A percentile compares a stretch with the other conserved stretches of the same genome.
phyloP scores from a whole-genome alignment of 805 yeast species.

The Candida manassasensis region DNA sequence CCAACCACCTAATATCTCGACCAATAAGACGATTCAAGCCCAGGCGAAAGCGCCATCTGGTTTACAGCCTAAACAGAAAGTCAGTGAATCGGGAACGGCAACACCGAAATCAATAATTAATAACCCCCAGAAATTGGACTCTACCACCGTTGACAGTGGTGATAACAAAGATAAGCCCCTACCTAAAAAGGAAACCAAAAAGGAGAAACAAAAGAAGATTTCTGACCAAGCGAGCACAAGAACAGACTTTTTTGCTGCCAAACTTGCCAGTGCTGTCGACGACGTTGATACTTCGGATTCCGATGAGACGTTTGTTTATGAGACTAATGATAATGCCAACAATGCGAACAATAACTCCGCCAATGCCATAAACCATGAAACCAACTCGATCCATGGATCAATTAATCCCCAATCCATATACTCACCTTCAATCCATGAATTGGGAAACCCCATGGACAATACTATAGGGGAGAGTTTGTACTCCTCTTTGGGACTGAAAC shows the following conservation, averaged over 20 bases:
- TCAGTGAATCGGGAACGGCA: slow-evolving; percentile 1
- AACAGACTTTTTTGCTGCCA: slow-evolving; percentile 93
- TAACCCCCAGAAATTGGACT: neutral
- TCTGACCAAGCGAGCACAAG: slow-evolving; percentile 59
- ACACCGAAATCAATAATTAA: slow-evolving; percentile 3
- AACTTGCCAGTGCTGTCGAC: slow-evolving; percentile 88
- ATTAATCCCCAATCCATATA: slow-evolving; percentile 4
- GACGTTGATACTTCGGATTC: slow-evolving; percentile 84
- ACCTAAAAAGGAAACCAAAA: slow-evolving; percentile 7
- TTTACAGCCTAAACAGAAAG: neutral
- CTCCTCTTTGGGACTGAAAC: neutral
- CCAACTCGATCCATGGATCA: slow-evolving; percentile 9
- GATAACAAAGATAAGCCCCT: neutral
- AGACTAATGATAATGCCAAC: slow-evolving; percentile 37
- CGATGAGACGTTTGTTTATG: slow-evolving; percentile 96
- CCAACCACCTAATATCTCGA: slow-evolving; percentile 1
- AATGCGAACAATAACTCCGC: slow-evolving; percentile 10
- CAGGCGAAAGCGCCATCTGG: neutral
- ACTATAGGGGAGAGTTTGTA: neutral
- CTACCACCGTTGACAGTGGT: neutral
- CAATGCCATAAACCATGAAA: slow-evolving; percentile 10
- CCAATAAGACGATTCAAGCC: neutral
- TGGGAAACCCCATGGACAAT: neutral
- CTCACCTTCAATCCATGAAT: slow-evolving; percentile 4
- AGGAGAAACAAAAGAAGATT: slow-evolving; percentile 23